phyloP scores from a whole-genome alignment of 208 protist species.

The Acanthamoeba triangularis region DNA sequence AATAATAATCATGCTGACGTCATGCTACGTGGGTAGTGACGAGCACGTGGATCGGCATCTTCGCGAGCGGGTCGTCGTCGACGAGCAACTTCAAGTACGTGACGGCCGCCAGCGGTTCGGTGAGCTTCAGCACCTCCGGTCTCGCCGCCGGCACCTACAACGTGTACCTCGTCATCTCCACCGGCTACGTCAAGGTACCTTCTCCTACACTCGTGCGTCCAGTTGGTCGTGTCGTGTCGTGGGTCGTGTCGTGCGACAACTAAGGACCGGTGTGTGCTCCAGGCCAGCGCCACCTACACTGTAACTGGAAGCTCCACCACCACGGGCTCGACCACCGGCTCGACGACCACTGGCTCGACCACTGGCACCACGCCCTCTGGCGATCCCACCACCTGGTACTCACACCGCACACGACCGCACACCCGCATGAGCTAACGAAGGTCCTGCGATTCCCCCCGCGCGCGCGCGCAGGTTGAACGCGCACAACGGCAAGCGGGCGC shows the following conservation, averaged over 20 bases:
- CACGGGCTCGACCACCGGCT: too few relatives aligned
- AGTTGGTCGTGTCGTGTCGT: too few relatives aligned
- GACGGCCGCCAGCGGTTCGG: neutral
- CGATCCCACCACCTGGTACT: too few relatives aligned
- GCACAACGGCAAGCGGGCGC: neutral
- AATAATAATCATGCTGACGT: neutral
- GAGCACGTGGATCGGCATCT: neutral
- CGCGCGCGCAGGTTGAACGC: neutral
- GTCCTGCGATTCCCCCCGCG: too few relatives aligned
- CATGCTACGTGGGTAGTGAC: neutral
- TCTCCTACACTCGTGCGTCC: too few relatives aligned
- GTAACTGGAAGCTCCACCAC: conserved; percentile 12
- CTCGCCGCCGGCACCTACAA: conserved; percentile 19
- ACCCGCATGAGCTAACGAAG: neutral
- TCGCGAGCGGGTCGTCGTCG: neutral
- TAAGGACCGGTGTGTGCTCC: neutral
- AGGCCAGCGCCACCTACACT: conserved; percentile 36
- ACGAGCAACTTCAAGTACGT: neutral
- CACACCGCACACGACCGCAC: too few relatives aligned
- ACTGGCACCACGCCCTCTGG: neutral
- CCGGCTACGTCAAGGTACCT: neutral
- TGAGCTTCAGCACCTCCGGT: neutral
- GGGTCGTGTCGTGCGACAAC: too few relatives aligned
- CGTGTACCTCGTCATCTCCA: neutral
- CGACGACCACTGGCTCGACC: neutral